Evolutionary conservation across 2,329 filamentous ascomycete species (phyloP), one percentile per base, ranked within the genome.

Genomic region (Myriangium duriaei): DNA sequence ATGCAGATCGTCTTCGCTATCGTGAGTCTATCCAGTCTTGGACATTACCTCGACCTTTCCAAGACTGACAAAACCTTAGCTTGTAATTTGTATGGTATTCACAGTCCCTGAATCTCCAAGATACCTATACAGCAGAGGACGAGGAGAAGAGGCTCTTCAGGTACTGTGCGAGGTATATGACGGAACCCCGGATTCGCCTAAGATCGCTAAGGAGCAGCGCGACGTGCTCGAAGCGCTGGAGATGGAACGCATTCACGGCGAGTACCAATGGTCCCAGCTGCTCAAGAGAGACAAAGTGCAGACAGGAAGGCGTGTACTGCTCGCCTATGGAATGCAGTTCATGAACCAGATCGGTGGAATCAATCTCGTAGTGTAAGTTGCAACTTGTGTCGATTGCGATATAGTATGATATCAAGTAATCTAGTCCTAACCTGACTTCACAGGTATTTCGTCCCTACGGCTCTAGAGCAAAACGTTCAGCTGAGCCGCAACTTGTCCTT

Each of bases 391-490:
- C 30, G 18, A 32, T 18, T n/a, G n/a, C n/a, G n/a, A n/a, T n/a
- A n/a, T n/a, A n/a, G n/a, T n/a, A n/a, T n/a, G n/a, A n/a, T n/a
- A n/a, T n/a, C n/a, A n/a, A n/a, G n/a, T n/a, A n/a, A n/a, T n/a
- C n/a, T n/a, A n/a, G n/a, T n/a, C n/a, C n/a, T n/a, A n/a, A n/a
- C n/a, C n/a, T 9, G 1, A 3, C 2, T 3, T 10, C 12, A 17
- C 21, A 51, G 48, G 10, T 63, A 64, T 46, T 65, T 57, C 42
- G 58, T 69, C 4, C 63, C 61, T 0, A 52, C 55, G 9, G 65
- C 67, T 1, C 54, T 69, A 5, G 50, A 65, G 35, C 36, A 55
- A 4, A 70, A 69, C 37, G 65, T 71, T 28, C 62, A 63, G 2
- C 54, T 69, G 2, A 48, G 51, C 2, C 53, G 54, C 2, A 64